phyloP scores from a whole-genome alignment of 768 basidiomycete species.

The Mycena albidolilacea region DNA sequence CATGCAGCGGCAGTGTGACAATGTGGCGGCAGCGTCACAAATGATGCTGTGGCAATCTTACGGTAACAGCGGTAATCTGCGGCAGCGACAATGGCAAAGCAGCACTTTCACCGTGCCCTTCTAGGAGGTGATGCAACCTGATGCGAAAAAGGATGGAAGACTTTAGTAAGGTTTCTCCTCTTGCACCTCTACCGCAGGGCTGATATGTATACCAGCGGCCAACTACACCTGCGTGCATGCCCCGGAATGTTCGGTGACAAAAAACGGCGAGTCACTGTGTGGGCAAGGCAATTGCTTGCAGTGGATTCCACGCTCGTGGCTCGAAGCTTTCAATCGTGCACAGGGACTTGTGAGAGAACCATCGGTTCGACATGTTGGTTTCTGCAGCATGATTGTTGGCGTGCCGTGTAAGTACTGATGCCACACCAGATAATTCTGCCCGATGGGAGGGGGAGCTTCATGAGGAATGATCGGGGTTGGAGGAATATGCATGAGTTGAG shows the following conservation, averaged over 20 bases:
- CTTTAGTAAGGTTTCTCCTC: constrained; percentile 13
- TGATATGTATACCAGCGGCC: neutral
- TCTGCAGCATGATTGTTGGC: neutral
- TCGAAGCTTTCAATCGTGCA: constrained; percentile 11
- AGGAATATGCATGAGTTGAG: too few relatives aligned
- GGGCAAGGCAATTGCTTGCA: constrained; percentile 24
- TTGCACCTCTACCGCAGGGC: too few relatives aligned
- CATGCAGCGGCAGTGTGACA: too few relatives aligned
- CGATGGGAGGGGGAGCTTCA: constrained; percentile 5
- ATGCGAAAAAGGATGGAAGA: neutral
- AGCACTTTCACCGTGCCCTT: neutral
- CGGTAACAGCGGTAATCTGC: neutral
- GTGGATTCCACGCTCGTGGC: constrained; percentile 18
- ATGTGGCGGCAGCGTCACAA: too few relatives aligned
- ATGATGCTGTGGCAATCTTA: too few relatives aligned
- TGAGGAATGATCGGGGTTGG: neutral
- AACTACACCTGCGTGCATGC: constrained; percentile 14
- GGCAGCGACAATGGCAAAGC: too few relatives aligned
- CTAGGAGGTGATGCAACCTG: constrained; percentile 30
- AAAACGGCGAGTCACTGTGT: constrained; percentile 20
- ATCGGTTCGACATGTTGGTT: constrained; percentile 7
- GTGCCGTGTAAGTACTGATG: neutral
- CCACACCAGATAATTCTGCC: neutral
- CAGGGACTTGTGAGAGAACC: constrained; percentile 26
- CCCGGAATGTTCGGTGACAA: neutral